Evolutionary conservation across 140 eudicot species (phyloP).

Genomic region (Senecio squalidus): DNA sequence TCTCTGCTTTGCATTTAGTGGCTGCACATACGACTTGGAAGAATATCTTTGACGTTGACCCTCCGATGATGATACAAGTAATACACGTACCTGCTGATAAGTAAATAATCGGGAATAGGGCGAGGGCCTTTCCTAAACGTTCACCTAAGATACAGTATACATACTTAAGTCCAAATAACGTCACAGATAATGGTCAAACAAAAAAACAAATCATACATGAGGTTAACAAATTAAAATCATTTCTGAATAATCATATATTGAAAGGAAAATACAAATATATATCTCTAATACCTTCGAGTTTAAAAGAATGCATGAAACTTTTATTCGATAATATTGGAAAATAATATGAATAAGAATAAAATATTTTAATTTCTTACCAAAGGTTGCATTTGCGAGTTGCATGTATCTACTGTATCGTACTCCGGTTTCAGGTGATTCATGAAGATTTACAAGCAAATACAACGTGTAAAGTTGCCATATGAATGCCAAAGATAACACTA

Average conservation of each 20-base stretch:
- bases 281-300: too few species aligned
- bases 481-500: background rate
- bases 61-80: background rate
- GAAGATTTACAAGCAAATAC: constrained; percentile 12
- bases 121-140: background rate
- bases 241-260: too few species aligned
- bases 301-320: background rate
- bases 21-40: background rate
- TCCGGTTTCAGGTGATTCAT: constrained; percentile 11
- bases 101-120: background rate
- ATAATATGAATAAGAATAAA: background rate
- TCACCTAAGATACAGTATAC: background rate
- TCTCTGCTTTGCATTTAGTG: background rate
- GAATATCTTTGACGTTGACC: background rate
- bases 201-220: background rate
- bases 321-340: background rate
- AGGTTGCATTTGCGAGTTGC: constrained; percentile 14
- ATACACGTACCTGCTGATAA: background rate
- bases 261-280: too few species aligned
- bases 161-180: too few species aligned
- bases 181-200: too few species aligned
- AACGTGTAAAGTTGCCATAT: constrained; percentile 19
- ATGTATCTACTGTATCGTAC: constrained; percentile 13
- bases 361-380: constrained; percentile 3
- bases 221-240: too few species aligned